Evolutionary conservation across 495 filamentous ascomycete genomes (phyloP), one percentile per base, ranked within the genome.

Genomic region (Podospora australis): DNA sequence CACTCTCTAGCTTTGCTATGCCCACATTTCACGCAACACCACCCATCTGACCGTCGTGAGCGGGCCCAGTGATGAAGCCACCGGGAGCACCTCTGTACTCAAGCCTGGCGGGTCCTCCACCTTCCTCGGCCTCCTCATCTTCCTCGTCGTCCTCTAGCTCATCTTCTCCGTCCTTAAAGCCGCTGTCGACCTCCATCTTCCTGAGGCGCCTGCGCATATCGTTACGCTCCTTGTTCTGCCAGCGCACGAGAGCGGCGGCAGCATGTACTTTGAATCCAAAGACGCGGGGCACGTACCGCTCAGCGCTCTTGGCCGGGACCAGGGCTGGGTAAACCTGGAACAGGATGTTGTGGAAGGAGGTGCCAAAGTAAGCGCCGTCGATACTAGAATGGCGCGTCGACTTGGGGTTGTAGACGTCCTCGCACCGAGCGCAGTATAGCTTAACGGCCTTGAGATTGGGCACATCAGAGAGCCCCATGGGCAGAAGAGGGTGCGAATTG

Each of bases 401-500:
- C 69, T 99, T 99, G 25, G 92, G 92, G 67, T 96, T 96, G 77
- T 99, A 99, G 47, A 95, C 81, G 60, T 99, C 92, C 72, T 99
- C 92, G 74, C 92, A 99, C 52, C 87, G 86, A 16, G 87, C 82
- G 69, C 92, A 99, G 77, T 94, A 97, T 35, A 99, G 84, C 63
- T 96, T 96, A 41, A 95, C 94, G 9, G 90, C 81, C 59, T 87
- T 91, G 54, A 78, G 71, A 65, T 87, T 84, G 23, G 92, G 79
- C 1, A 89, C 70, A 68, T 99, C 92, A 49, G 88, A 84, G 52
- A 90, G 84, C 47, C 92, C 92, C 75, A 95, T 88, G 20, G 92
- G 92, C 4, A 99, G 78, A 25, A 99, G 80, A 4, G 89, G 88
- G 57, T 97, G 90, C 7, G 84, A 82, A 46, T 90, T 80, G 68